phyloP scores from a whole-genome alignment of 2,329 filamentous ascomycete genomes.

The Neofusicoccum parvum region DNA sequence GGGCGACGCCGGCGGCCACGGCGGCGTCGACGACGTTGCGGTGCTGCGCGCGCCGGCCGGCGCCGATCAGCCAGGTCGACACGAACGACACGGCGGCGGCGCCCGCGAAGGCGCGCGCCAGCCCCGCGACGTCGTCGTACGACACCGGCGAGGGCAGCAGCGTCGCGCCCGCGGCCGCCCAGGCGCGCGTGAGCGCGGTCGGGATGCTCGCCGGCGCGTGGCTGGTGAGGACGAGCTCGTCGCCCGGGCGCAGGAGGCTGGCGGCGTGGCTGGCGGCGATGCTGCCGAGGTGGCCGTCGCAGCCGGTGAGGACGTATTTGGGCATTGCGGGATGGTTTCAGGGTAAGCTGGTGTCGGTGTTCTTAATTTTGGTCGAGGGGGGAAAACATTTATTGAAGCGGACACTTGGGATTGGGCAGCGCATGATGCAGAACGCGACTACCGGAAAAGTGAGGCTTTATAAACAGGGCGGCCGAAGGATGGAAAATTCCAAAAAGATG shows the following conservation, averaged over 20 bases:
- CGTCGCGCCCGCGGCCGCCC: background rate
- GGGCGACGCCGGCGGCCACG: background rate
- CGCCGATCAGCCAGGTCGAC: conserved; percentile 8
- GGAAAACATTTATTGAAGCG: too few relatives aligned
- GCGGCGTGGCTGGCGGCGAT: background rate
- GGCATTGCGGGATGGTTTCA: background rate
- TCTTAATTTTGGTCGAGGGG: too few relatives aligned
- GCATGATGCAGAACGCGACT: too few relatives aligned
- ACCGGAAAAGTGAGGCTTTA: too few relatives aligned
- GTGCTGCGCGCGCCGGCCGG: background rate
- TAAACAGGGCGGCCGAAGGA: too few relatives aligned
- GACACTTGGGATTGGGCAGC: too few relatives aligned
- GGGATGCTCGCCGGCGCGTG: background rate
- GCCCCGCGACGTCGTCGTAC: background rate
- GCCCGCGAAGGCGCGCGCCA: background rate
- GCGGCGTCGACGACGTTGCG: background rate
- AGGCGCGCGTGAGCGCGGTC: background rate
- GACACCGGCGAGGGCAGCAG: background rate
- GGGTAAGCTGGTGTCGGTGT: too few relatives aligned
- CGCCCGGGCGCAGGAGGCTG: background rate
- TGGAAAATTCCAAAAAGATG: too few relatives aligned
- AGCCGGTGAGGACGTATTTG: conserved; percentile 5
- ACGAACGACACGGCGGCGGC: background rate
- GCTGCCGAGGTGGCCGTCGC: conserved; percentile 6
- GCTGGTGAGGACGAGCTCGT: conserved; percentile 4